Base-by-base conservation (phyloP, 2,329 filamentous ascomycete genomes). In the Samsoniella hepiali region DNA sequence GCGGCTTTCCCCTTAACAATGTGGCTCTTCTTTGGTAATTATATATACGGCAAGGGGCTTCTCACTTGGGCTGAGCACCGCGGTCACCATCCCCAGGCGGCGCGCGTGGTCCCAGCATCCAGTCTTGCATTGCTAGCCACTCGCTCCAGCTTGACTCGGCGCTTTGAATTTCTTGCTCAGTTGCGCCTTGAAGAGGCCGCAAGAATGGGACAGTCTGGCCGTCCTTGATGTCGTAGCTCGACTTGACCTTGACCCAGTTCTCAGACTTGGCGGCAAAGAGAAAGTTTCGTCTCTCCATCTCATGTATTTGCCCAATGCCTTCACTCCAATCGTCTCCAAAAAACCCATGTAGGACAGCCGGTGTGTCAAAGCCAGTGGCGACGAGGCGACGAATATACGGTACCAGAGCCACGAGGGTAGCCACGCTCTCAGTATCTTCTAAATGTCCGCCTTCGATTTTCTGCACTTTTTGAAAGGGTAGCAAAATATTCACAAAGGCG, bases 121-220 rank as follows among this genome's bases (percentile, higher is more conserved):
- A 98, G 75, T 97, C 94, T 75, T 97, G 92, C 91, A 97, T 96
- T 13, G 91, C 91, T 38, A 97, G 79, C 94, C 94, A 98, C 71
- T 94, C 89, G 73, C 92, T 96, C 95, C 95, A 99, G 65, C 84
- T 88, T 66, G 85, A 84, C 77, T 98, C 94, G 0, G 93, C 93
- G 15, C 81, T 84, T 66, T 91, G 85, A 66, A 98, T 91, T 78
- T 98, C 95, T 29, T 86, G 84, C 71, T 94, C 87, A 8, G 86
- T 85, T 1, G 90, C 87, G 62, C 88, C 85, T 70, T 90, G 88
- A n/a, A 97, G 78, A 5, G 94, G 93, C 68, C 88, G 88, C 69
- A 98, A 79, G 73, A 96, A 98, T 0, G 95, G 95, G 1, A 97
- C 86, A 2, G 86, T 90, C 78, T 98, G 93, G 62, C 92, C 85